Evolutionary conservation across 208 protist genomes (phyloP), one percentile per base, ranked within the genome.

Genomic region (Leishmania major): DNA sequence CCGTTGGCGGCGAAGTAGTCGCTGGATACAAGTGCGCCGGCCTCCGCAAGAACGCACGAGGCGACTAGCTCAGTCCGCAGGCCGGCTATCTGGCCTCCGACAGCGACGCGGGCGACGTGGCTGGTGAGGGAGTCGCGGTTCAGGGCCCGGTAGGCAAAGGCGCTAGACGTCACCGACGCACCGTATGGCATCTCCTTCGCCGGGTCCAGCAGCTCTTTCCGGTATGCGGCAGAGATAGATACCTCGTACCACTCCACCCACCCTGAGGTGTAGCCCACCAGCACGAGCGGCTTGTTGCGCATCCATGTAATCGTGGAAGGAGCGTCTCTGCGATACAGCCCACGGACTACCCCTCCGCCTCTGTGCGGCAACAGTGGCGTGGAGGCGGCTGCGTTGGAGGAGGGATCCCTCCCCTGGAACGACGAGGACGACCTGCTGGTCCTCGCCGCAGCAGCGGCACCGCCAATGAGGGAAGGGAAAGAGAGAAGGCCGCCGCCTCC

Each of bases 221-320:
- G 73, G 47, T 80, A 84, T 28, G 88, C 60, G 6, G 75, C 43
- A 22, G 84, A 87, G n/a, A 91, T 79, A 64, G 81, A 86, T 10
- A 97, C 90, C 49, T 88, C 74, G 85, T 94, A 97, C 94, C 94
- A 97, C 80, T 96, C 91, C 55, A 95, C 87, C 0, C 83, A 67
- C 5, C 94, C 93, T 1, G 81, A 89, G 64, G 76, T 86, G 81
- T 93, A 93, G 37, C 94, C 94, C 2, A 97, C 94, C 62, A 96
- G 85, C 25, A 97, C 89, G n/a, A 97, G 75, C 19, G 92, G 89
- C 79, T 89, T 88, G 77, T 95, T 88, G 10, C 92, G 90, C 89
- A 97, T 92, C 92, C 94, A 97, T 28, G 93, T 97, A 66, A 97
- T 93, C 19, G 94, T 97, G n/a, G 89, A 89, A 51, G 90, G 91